Evolutionary conservation across 495 filamentous ascomycete genomes (phyloP).

Genomic region (Patellaria atrata): DNA sequence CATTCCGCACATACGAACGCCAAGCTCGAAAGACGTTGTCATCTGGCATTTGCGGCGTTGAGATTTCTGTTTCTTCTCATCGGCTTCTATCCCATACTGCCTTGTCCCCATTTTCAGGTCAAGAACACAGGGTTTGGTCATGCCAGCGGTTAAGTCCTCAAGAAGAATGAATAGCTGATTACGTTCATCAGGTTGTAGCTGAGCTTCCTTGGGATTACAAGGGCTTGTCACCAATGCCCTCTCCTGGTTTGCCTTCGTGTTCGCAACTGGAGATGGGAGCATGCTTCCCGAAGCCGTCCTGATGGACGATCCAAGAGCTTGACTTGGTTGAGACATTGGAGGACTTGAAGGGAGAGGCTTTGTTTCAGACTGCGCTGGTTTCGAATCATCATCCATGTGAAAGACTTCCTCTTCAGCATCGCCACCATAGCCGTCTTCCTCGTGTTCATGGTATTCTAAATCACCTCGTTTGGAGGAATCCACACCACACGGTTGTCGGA

Average conservation of each 20-base stretch:
- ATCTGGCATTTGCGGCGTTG: conserved; percentile 83
- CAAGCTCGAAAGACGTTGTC: conserved; percentile 82
- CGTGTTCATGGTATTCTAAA: conserved; percentile 71
- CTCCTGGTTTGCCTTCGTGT: conserved; percentile 1
- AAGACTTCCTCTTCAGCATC: conserved; percentile 66
- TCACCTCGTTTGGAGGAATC: conserved; percentile 46
- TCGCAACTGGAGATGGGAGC: conserved; percentile 18
- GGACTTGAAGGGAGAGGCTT: neutral
- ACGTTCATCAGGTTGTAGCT: conserved; percentile 50
- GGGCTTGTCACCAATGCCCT: conserved; percentile 23
- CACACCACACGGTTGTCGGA: conserved; percentile 51
- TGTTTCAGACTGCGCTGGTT: conserved; percentile 3
- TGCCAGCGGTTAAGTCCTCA: conserved; percentile 94
- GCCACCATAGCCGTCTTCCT: conserved; percentile 72
- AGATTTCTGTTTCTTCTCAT: conserved; percentile 80
- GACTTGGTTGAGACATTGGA: neutral
- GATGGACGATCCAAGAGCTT: conserved; percentile 1
- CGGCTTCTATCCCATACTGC: conserved; percentile 91
- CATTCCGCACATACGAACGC: conserved; percentile 88
- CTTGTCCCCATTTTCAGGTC: conserved; percentile 99
- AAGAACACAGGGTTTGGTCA: conserved; percentile 90
- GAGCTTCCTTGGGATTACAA: conserved; percentile 68
- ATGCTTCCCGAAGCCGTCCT: conserved; percentile 8
- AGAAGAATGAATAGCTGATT: conserved; percentile 87
- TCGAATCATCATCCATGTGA: conserved; percentile 49